Evolutionary conservation across 2,329 filamentous ascomycete genomes (phyloP).

Genomic region (Colletotrichum sp.): DNA sequence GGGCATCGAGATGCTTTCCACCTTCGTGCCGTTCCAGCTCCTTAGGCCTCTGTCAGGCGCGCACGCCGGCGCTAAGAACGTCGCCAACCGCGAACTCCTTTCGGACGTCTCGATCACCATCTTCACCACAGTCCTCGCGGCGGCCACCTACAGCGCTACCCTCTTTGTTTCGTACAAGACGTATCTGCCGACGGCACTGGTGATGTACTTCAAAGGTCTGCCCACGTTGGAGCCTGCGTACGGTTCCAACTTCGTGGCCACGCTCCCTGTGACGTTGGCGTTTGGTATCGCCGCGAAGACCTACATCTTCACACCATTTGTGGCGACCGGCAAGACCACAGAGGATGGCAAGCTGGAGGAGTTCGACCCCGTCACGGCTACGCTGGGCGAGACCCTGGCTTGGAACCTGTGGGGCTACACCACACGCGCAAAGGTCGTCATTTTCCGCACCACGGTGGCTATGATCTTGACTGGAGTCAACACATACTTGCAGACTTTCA

Average conservation of each 20-base stretch:
- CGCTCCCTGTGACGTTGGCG: conserved; percentile 62
- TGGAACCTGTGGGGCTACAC: conserved; percentile 77
- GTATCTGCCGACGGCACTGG: conserved; percentile 74
- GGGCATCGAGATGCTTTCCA: conserved; percentile 70
- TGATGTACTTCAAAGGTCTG: conserved; percentile 76
- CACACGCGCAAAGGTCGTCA: conserved; percentile 65
- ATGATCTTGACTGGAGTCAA: conserved; percentile 61
- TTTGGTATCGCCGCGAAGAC: conserved; percentile 74
- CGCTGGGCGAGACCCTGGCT: conserved; percentile 71
- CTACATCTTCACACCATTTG: conserved; percentile 79
- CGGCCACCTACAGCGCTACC: conserved; percentile 76
- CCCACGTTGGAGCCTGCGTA: conserved; percentile 73
- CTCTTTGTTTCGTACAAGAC: conserved; percentile 73
- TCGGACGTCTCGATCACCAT: conserved; percentile 66
- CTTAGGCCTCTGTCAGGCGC: conserved; percentile 71
- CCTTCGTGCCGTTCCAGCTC: conserved; percentile 76
- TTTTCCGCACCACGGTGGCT: conserved; percentile 67
- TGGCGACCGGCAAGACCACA: conserved; percentile 54
- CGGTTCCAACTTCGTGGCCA: conserved; percentile 62
- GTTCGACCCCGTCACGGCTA: conserved; percentile 71
- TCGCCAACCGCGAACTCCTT: conserved; percentile 69
- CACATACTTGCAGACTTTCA: conserved; percentile 68
- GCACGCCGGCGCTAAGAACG: conserved; percentile 58
- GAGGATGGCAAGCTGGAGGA: conserved; percentile 53
- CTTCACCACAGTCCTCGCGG: conserved; percentile 71